phyloP scores from a whole-genome alignment of 306 rosid species.

The Vicia sativa region DNA sequence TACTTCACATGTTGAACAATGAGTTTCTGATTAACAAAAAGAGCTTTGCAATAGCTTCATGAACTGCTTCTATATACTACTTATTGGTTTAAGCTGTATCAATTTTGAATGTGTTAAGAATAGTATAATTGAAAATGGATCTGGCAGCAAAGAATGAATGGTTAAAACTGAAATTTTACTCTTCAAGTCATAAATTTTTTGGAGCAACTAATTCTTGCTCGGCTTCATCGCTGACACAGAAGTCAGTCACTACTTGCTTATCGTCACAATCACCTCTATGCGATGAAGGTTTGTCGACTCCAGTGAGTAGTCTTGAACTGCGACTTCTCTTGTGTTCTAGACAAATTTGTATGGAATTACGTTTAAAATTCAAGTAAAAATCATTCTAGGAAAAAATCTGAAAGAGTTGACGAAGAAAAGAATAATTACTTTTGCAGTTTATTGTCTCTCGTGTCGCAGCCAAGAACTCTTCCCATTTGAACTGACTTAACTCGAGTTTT shows the following conservation, averaged over 20 bases:
- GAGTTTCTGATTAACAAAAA: too few relatives aligned
- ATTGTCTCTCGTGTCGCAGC: conserved; percentile 66
- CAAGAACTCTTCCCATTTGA: conserved; percentile 87
- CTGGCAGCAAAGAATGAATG: conserved; percentile 36
- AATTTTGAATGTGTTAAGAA: conserved; percentile 26
- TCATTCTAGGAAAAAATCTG: background rate
- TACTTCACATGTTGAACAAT: background rate
- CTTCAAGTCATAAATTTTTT: conserved; percentile 40
- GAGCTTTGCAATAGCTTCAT: conserved; percentile 4
- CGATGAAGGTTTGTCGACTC: conserved; percentile 20
- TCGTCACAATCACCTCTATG: conserved; percentile 42
- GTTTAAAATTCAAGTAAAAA: conserved; percentile 31
- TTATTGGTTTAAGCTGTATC: conserved; percentile 35
- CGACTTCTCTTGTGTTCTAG: conserved; percentile 61
- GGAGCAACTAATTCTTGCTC: conserved; percentile 43
- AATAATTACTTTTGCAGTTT: conserved; percentile 59
- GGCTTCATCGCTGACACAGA: conserved; percentile 44
- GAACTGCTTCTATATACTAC: conserved; percentile 29
- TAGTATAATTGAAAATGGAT: conserved; percentile 45
- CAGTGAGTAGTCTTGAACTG: background rate
- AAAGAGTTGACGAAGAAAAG: conserved; percentile 2
- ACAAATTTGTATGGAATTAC: conserved; percentile 28
- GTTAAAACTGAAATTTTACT: conserved; percentile 39
- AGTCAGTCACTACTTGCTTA: conserved; percentile 41
- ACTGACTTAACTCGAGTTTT: conserved; percentile 62